Conservation (phyloP, 768 basidiomycete species). For the Suillus ampliporus region DNA sequence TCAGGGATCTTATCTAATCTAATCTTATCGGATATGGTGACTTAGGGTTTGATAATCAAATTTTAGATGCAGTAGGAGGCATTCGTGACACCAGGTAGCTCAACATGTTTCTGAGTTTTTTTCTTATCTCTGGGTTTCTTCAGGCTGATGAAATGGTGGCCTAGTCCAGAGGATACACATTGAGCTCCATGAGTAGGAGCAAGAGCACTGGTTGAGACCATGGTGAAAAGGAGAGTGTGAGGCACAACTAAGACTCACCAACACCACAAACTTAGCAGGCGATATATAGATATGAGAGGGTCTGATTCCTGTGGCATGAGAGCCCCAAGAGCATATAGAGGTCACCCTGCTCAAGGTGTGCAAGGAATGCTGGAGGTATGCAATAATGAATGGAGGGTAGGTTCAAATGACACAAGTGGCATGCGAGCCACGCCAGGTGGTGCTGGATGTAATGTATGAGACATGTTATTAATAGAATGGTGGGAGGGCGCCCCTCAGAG, state of each 20-base stretch:
- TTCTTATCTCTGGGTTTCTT: slow-evolving; percentile 19
- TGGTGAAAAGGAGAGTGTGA: neutral
- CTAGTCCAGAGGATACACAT: slow-evolving; percentile 20
- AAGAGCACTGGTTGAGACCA: neutral
- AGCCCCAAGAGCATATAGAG: neutral
- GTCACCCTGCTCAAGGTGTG: neutral
- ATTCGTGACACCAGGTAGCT: slow-evolving; percentile 10
- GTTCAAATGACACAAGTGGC: neutral
- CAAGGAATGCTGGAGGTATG: neutral
- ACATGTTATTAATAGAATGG: slow-evolving; percentile 5
- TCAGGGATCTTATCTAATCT: too few species aligned
- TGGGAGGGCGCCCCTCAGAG: slow-evolving; percentile 4
- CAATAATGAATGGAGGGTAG: neutral
- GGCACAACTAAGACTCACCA: neutral
- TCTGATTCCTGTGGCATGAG: too few species aligned
- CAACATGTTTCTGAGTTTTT: slow-evolving; percentile 13
- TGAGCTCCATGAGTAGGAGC: neutral
- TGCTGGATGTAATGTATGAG: neutral
- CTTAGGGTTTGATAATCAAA: too few species aligned
- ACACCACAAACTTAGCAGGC: neutral
- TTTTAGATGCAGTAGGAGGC: too few species aligned
- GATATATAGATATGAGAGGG: neutral
- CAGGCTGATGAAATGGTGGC: slow-evolving; percentile 26
- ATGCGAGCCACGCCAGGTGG: neutral
- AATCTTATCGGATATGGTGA: too few species aligned